These are phyloP conservation scores for Colletotrichum siamense DNA, from an alignment of 2,329 filamentous ascomycete species.

Conservation along the genomic window DNA sequence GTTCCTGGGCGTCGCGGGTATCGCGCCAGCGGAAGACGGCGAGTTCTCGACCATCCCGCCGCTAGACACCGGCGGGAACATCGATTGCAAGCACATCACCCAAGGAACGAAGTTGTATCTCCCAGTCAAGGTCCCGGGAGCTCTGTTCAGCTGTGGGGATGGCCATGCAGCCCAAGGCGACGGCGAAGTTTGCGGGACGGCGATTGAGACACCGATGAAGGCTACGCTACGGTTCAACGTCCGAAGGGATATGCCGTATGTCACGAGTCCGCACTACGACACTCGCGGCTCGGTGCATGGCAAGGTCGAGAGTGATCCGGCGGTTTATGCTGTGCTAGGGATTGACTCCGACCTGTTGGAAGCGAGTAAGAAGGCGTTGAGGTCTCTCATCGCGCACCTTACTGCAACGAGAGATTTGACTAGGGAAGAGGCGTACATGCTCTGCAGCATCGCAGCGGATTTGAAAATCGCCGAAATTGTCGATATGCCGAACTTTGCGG, in stretches of 20 bases:
- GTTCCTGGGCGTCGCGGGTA: conserved; percentile 58
- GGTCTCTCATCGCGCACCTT: conserved; percentile 55
- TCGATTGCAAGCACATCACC: conserved; percentile 57
- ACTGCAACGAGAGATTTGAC: conserved; percentile 49
- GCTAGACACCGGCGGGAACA: conserved; percentile 57
- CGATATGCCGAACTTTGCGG: conserved; percentile 59
- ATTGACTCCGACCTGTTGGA: conserved; percentile 51
- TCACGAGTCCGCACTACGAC: conserved; percentile 53
- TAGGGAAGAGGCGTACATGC: conserved; percentile 56
- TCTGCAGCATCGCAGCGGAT: conserved; percentile 54
- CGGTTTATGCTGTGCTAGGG: conserved; percentile 49
- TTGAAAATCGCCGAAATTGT: conserved; percentile 58
- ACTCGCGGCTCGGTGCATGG: conserved; percentile 28
- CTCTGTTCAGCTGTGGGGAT: conserved; percentile 59
- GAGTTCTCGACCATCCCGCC: conserved; percentile 57
- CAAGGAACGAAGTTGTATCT: conserved; percentile 52
- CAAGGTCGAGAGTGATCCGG: conserved; percentile 28
- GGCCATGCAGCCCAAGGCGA: conserved; percentile 60
- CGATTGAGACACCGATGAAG: conserved; percentile 58
- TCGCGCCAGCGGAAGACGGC: conserved; percentile 49
- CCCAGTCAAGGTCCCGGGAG: conserved; percentile 53
- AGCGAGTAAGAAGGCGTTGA: conserved; percentile 52
- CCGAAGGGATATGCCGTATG: conserved; percentile 49
- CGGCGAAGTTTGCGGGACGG: conserved; percentile 61
- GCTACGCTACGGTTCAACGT: conserved; percentile 54